Evolutionary conservation across 768 basidiomycete genomes (phyloP).

Genomic region (Atractiella rhizophila): DNA sequence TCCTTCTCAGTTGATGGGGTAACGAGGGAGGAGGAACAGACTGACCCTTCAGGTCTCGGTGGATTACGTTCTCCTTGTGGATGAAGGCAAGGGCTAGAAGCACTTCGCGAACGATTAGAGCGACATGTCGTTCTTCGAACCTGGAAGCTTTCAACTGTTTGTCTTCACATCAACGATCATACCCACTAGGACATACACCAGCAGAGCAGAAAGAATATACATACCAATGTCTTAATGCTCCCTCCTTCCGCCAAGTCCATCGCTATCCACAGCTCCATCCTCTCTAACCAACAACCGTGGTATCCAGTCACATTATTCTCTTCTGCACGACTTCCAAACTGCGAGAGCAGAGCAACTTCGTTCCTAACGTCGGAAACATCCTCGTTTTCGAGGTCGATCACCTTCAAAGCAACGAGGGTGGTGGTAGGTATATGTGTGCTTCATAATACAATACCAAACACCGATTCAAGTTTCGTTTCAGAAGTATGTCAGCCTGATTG

Average conservation of each 20-base stretch:
- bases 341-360: constrained; percentile 73
- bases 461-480: background rate
- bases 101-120: constrained; percentile 67
- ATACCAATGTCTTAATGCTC: constrained; percentile 54
- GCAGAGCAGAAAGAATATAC: constrained; percentile 4
- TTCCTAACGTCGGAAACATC: constrained; percentile 91
- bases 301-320: constrained; percentile 75
- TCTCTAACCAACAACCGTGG: constrained; percentile 86
- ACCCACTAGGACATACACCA: background rate
- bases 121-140: constrained; percentile 74
- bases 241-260: constrained; percentile 97
- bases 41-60: constrained; percentile 68
- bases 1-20: too few species aligned
- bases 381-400: constrained; percentile 84
- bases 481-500: background rate
- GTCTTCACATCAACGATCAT: background rate
- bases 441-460: background rate
- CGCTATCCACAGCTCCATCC: constrained; percentile 89
- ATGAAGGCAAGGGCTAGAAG: constrained; percentile 65
- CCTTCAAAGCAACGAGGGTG: constrained; percentile 81
- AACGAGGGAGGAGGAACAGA: background rate
- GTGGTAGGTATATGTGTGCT: constrained; percentile 61
- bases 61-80: constrained; percentile 81
- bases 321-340: constrained; percentile 54
- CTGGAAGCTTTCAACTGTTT: constrained; percentile 49